These are phyloP conservation scores for Aphanomyces stellatus DNA, from an alignment of 352 stramenopile species.

Conservation along the genomic window DNA sequence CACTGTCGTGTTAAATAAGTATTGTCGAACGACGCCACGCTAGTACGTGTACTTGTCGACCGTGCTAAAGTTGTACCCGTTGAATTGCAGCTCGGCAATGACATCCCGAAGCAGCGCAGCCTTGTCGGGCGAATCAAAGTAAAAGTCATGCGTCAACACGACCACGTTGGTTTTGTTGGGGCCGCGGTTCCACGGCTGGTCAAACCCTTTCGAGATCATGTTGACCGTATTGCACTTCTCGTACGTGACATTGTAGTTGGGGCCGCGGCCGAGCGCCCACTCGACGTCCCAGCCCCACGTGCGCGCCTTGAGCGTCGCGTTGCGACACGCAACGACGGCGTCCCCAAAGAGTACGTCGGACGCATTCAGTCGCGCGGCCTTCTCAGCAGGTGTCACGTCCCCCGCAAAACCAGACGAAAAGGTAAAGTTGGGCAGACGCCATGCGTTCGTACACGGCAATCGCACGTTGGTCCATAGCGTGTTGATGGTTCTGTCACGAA, in stretches of 20 bases:
- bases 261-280: neutral
- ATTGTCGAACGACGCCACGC: too few species aligned
- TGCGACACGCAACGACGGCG: too few species aligned
- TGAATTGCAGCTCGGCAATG: slow-evolving; percentile 5
- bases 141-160: slow-evolving; percentile 5
- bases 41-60: neutral
- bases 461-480: slow-evolving; percentile 10
- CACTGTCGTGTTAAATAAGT: too few species aligned
- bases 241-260: neutral
- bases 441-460: slow-evolving; percentile 9
- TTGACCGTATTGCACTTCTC: slow-evolving; percentile 2
- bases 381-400: neutral
- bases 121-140: neutral
- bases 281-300: slow-evolving; percentile 12
- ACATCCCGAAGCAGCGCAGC: slow-evolving; percentile 4
- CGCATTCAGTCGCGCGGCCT: neutral
- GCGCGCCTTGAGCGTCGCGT: too few species aligned
- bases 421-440: neutral
- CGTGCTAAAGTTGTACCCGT: slow-evolving; percentile 4
- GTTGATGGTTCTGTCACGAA: neutral
- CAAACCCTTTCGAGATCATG: neutral
- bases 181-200: neutral
- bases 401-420: neutral
- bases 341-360: slow-evolving; percentile 1
- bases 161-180: neutral